Conservation (phyloP, 176 grass and related monocot species). For the Oryza rufipogon region DNA sequence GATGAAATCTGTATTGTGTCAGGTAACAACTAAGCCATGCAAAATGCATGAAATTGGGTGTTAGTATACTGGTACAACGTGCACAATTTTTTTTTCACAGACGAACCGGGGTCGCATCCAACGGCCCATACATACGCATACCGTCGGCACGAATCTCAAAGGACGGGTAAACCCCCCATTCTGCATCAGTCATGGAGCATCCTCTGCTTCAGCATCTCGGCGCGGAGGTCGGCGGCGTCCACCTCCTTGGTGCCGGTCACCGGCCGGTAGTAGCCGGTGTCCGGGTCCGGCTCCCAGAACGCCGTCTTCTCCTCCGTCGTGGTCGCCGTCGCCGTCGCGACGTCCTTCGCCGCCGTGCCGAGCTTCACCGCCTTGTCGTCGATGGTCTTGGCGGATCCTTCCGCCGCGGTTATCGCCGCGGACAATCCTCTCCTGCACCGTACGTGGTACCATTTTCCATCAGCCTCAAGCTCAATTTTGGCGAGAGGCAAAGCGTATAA, state of each 20-base stretch:
- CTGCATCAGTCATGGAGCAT: conserved; percentile 24
- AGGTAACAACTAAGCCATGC: background rate
- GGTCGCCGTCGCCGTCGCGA: background rate
- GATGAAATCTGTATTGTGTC: background rate
- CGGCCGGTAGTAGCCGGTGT: conserved; percentile 58
- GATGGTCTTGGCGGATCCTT: background rate
- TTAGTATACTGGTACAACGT: background rate
- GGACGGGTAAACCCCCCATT: too few relatives aligned
- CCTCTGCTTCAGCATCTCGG: conserved; percentile 38
- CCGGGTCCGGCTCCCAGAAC: conserved; percentile 62
- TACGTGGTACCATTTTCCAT: background rate
- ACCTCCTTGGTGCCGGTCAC: conserved; percentile 42
- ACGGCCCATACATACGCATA: background rate
- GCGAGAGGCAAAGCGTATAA: too few relatives aligned
- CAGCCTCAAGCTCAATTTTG: background rate
- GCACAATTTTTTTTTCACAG: background rate
- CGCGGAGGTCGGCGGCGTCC: conserved; percentile 56
- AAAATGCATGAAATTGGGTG: background rate
- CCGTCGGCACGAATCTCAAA: background rate
- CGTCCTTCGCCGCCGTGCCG: conserved; percentile 29
- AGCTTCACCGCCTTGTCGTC: conserved; percentile 49
- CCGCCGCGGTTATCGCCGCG: background rate
- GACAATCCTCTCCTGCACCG: conserved; percentile 39
- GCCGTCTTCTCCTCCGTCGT: conserved; percentile 49
- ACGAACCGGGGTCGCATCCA: background rate